Evolutionary conservation across 345 rosid species (phyloP).

Genomic region (Eucalyptus polyanthemos): DNA sequence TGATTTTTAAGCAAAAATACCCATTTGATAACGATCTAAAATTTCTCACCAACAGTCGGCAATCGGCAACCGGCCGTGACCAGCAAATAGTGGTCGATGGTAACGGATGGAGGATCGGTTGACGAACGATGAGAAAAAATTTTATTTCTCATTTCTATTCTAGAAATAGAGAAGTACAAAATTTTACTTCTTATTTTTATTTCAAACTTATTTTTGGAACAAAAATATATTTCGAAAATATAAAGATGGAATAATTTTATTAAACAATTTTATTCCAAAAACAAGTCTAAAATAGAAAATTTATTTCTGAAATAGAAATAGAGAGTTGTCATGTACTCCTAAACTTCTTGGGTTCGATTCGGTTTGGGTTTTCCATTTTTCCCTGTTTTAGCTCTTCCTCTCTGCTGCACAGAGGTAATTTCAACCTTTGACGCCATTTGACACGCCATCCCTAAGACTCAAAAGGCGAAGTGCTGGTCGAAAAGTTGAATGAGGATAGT

Average conservation of each 20-base stretch:
- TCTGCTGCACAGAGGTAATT: neutral
- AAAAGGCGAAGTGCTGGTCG: neutral
- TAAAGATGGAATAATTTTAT: too few relatives aligned
- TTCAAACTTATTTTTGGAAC: fast-evolving
- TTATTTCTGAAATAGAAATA: too few relatives aligned
- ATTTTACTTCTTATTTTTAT: fast-evolving
- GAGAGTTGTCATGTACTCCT: too few relatives aligned
- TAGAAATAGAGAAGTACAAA: fast-evolving
- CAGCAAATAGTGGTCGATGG: fast-evolving
- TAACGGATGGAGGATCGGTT: fast-evolving
- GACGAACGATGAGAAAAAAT: fast-evolving
- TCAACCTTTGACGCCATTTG: neutral
- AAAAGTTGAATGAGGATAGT: neutral
- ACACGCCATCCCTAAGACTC: neutral
- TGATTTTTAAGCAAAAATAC: too few relatives aligned
- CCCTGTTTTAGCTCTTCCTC: neutral
- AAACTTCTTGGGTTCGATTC: neutral
- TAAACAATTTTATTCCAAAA: fast-evolving
- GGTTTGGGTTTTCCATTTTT: neutral
- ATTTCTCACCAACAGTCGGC: too few relatives aligned
- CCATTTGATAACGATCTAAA: too few relatives aligned
- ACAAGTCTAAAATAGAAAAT: fast-evolving
- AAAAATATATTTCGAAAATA: too few relatives aligned
- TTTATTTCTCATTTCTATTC: too few relatives aligned
- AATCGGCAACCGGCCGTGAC: fast-evolving